Percentiles rank a stretch among this genome's conserved stretches.
phyloP scores from a whole-genome alignment of 2,329 filamentous ascomycete genomes.

The Botryosphaeria dothidea region DNA sequence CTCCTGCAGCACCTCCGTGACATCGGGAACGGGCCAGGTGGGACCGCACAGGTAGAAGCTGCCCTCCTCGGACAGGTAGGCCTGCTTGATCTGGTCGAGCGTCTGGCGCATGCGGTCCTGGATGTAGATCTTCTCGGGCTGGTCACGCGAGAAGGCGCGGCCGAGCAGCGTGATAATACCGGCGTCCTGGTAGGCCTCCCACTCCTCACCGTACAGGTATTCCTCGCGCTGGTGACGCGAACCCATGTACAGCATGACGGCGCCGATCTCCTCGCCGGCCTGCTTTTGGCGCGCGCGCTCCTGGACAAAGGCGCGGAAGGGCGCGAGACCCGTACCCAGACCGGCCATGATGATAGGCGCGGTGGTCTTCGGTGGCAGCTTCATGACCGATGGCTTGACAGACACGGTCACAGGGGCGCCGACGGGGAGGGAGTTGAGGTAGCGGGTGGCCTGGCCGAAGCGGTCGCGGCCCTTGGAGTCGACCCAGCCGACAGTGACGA shows the following conservation, averaged over 20 bases:
- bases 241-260: conserved; percentile 94
- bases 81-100: conserved; percentile 75
- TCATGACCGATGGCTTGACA: conserved; percentile 99
- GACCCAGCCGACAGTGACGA: conserved; percentile 95
- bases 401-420: conserved; percentile 84
- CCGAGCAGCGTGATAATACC: conserved; percentile 94
- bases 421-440: conserved; percentile 73
- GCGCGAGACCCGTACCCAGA: conserved; percentile 94
- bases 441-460: conserved; percentile 90
- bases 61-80: conserved; percentile 84
- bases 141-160: conserved; percentile 92
- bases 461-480: conserved; percentile 84
- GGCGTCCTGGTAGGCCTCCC: conserved; percentile 95
- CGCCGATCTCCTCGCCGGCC: conserved; percentile 92
- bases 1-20: conserved; percentile 91
- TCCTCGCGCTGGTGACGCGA: conserved; percentile 97
- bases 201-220: conserved; percentile 98
- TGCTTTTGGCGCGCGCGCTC: conserved; percentile 97
- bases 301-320: conserved; percentile 99
- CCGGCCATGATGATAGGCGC: conserved; percentile 98
- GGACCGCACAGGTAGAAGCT: conserved; percentile 97
- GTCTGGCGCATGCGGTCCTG: conserved; percentile 97
- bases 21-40: conserved; percentile 97
- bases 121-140: conserved; percentile 98
- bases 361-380: conserved; percentile 83